These are phyloP conservation scores for Chalaropsis thielavioides DNA, from an alignment of 2,329 filamentous ascomycete species.

Conservation along the genomic window DNA sequence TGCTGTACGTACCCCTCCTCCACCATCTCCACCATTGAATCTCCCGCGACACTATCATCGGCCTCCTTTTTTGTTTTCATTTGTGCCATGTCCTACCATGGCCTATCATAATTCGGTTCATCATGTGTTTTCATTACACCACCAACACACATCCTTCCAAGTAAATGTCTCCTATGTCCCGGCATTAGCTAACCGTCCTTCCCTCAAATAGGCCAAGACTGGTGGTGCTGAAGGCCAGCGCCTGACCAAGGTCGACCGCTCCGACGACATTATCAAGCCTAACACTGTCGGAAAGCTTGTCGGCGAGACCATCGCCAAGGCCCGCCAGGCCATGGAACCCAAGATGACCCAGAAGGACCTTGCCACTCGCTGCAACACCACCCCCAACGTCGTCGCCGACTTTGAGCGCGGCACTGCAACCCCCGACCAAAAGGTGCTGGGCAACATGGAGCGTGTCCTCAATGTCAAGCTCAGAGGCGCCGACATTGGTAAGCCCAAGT, in stretches of 20 bases:
- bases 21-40: background rate
- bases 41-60: background rate
- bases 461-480: slow-evolving; percentile 75
- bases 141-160: background rate
- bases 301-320: slow-evolving; percentile 66
- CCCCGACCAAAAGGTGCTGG: slow-evolving; percentile 73
- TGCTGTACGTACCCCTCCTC: slow-evolving; percentile 42
- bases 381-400: slow-evolving; percentile 61
- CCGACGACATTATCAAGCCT: slow-evolving; percentile 94
- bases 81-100: background rate
- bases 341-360: slow-evolving; percentile 91
- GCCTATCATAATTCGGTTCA: background rate
- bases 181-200: slow-evolving; percentile 25
- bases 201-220: slow-evolving; percentile 12
- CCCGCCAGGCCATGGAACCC: slow-evolving; percentile 68
- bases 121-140: background rate
- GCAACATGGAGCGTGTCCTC: slow-evolving; percentile 65
- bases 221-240: slow-evolving; percentile 67
- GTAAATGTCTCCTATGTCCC: background rate
- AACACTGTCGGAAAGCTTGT: slow-evolving; percentile 76
- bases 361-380: slow-evolving; percentile 82
- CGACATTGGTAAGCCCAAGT: slow-evolving; percentile 74
- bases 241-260: slow-evolving; percentile 92
- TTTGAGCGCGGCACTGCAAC: slow-evolving; percentile 68
- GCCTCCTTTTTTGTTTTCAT: background rate